These are phyloP conservation scores for Sorghum bicolor DNA, from an alignment of 176 grass and related monocot species.

Conservation along the genomic window DNA sequence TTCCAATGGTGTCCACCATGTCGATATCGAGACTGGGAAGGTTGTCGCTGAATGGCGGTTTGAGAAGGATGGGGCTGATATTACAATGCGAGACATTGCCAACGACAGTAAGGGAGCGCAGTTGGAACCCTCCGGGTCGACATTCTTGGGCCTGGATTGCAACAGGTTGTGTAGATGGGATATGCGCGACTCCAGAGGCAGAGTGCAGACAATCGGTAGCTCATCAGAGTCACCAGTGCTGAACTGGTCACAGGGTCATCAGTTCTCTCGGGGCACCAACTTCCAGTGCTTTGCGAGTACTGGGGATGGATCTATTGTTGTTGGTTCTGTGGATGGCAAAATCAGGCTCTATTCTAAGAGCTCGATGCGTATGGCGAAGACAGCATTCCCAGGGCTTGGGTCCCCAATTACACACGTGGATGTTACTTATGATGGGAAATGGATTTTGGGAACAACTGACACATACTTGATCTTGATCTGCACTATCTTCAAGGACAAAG, in stretches of 20 bases:
- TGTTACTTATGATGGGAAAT: constrained; percentile 92
- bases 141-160: constrained; percentile 84
- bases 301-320: constrained; percentile 80
- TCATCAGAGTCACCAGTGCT: constrained; percentile 65
- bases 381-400: constrained; percentile 79
- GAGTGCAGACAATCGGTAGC: constrained; percentile 70
- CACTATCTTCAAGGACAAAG: constrained; percentile 89
- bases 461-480: constrained; percentile 86
- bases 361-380: constrained; percentile 96
- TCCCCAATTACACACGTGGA: constrained; percentile 81
- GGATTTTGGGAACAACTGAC: constrained; percentile 82
- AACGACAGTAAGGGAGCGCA: constrained; percentile 82
- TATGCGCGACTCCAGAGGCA: constrained; percentile 71
- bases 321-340: constrained; percentile 85
- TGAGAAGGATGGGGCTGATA: constrained; percentile 76
- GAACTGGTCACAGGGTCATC: constrained; percentile 82
- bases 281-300: constrained; percentile 90
- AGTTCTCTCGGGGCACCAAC: constrained; percentile 87
- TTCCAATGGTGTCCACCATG: constrained; percentile 62
- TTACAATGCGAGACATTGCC: constrained; percentile 78
- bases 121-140: constrained; percentile 73
- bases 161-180: constrained; percentile 93
- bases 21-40: constrained; percentile 87
- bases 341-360: constrained; percentile 81
- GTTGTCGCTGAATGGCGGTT: constrained; percentile 81